These are phyloP conservation scores for Penicillium roqueforti DNA, from an alignment of 495 filamentous ascomycete genomes.

Conservation along the genomic window DNA sequence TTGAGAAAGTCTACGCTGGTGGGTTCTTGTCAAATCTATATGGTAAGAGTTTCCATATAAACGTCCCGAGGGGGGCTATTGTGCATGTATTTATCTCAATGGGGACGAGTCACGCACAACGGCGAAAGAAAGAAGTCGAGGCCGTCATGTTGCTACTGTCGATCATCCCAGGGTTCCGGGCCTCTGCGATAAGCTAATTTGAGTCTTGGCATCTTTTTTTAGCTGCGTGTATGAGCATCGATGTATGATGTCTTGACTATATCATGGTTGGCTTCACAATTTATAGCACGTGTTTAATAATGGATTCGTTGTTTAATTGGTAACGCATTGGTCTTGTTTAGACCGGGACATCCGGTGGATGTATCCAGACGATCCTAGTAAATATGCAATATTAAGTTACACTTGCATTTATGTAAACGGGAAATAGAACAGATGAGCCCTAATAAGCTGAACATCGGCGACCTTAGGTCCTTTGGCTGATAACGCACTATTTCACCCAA, in stretches of 20 bases:
- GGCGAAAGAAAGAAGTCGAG: not conserved
- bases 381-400: not conserved
- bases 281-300: not conserved
- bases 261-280: not conserved
- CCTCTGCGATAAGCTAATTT: constrained; percentile 1
- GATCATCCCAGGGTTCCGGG: no score
- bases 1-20: constrained; percentile 29
- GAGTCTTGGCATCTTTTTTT: not conserved
- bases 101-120: not conserved
- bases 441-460: not conserved
- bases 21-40: constrained; percentile 14
- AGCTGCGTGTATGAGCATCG: not conserved
- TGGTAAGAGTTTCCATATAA: constrained; percentile 13
- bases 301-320: not conserved
- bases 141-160: not conserved
- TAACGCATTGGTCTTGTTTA: not conserved
- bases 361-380: not conserved
- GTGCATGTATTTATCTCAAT: not conserved
- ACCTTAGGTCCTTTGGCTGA: not conserved
- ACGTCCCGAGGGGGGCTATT: not conserved
- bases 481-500: not conserved
- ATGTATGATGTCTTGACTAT: no score
- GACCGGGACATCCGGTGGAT: not conserved
- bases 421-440: no score
- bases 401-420: no score